These are phyloP conservation scores for Boletus reticulatus DNA, from an alignment of 768 basidiomycete species.

Conservation along the genomic window DNA sequence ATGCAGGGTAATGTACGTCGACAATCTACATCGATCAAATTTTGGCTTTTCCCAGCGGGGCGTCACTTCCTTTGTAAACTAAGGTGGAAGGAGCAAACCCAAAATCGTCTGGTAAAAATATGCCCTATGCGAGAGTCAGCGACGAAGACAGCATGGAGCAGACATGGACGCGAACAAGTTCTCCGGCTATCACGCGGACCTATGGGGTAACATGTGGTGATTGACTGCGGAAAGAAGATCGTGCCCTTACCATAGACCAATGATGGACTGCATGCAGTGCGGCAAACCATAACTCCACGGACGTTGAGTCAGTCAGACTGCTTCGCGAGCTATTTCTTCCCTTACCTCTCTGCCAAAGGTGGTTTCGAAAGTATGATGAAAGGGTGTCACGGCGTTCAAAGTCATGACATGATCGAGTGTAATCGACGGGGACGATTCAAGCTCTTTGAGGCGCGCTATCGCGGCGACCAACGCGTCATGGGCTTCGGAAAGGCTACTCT, in stretches of 20 bases:
- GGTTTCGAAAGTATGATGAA: conserved; percentile 70
- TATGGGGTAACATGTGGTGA: conserved; percentile 26
- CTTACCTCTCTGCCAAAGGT: conserved; percentile 80
- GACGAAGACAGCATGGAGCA: not conserved
- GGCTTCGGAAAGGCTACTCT: conserved; percentile 61
- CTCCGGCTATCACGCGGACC: conserved; percentile 83
- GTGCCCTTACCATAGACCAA: conserved; percentile 74
- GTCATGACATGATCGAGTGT: conserved; percentile 59
- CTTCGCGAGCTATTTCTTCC: not conserved
- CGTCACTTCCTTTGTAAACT: conserved; percentile 67
- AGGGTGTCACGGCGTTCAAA: conserved; percentile 79
- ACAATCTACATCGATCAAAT: conserved; percentile 36
- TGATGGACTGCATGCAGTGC: conserved; percentile 85
- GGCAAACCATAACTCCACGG: conserved; percentile 76
- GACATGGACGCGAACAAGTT: conserved; percentile 53
- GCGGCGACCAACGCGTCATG: conserved; percentile 52
- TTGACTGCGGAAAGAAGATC: not conserved
- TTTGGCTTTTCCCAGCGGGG: conserved; percentile 63
- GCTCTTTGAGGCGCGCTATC: conserved; percentile 53
- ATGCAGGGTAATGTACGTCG: conserved; percentile 7
- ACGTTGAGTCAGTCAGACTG: conserved; percentile 1
- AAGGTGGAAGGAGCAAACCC: conserved; percentile 87
- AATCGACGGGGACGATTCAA: conserved; percentile 40
- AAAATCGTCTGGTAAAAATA: conserved; percentile 70
- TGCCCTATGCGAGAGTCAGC: conserved; percentile 43